These are phyloP conservation scores for Dillenia turbinata DNA, from an alignment of 164 flowering plant genomes.

Conservation along the genomic window DNA sequence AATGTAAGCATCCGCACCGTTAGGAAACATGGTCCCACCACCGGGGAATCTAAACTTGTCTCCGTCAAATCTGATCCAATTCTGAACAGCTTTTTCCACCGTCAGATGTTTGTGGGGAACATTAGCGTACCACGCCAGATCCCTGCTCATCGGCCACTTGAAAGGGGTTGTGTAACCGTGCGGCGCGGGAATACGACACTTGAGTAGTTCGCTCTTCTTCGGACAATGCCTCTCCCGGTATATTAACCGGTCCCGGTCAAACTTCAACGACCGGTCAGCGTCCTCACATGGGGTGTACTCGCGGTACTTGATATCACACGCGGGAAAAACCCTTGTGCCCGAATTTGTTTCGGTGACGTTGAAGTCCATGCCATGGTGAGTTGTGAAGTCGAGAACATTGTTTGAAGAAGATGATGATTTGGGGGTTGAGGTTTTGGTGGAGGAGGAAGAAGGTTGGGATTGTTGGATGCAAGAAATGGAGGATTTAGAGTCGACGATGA, in stretches of 20 bases:
- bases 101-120: conserved; percentile 52
- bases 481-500: conserved; percentile 10
- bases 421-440: conserved; percentile 2
- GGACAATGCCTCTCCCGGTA: conserved; percentile 61
- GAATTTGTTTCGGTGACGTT: not conserved
- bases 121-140: conserved; percentile 46
- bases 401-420: conserved; percentile 1
- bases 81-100: conserved; percentile 50
- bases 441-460: no score
- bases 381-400: conserved; percentile 20
- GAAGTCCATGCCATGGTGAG: conserved; percentile 24
- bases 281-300: conserved; percentile 63
- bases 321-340: conserved; percentile 15
- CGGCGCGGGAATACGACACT: conserved; percentile 50
- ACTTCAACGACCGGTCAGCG: conserved; percentile 24
- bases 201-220: conserved; percentile 23
- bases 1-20: conserved; percentile 45
- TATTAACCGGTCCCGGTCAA: conserved; percentile 21
- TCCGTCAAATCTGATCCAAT: conserved; percentile 39
- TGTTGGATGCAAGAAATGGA: not conserved
- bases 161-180: conserved; percentile 42
- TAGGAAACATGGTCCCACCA: conserved; percentile 55
- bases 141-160: conserved; percentile 51
- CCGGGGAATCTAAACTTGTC: conserved; percentile 35
- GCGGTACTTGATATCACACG: conserved; percentile 25